Base-by-base conservation (phyloP, 257 asterid species). In the Galeopsis tetrahit region DNA sequence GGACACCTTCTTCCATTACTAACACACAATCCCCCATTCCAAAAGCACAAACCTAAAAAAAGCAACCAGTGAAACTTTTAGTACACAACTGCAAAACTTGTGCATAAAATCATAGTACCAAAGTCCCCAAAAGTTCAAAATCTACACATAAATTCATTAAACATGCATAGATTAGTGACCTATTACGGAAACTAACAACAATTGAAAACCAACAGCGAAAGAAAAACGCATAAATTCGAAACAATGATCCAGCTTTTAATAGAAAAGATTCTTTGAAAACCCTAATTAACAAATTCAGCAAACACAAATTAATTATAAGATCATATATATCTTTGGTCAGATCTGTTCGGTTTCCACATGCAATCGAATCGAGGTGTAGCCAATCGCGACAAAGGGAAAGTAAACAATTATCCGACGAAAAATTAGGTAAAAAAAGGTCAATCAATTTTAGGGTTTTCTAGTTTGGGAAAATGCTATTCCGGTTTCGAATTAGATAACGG, bases 381-480 rank as follows among this genome's bases (percentile, higher is more conserved):
- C 5, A 57, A 65, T 71, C 44, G 21, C 58, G 11, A 42, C 7
- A 52, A 59, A 72, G 5, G 28, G 63, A 79, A 68, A 48, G 74
- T 21, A 21, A 57, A 69, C 8, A 53, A 71, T 7, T 56, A 36
- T 66, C 13, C 63, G 58, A 39, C 7, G 10, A 75, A 74, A 44
- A 11, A 55, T 57, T n/a, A 63, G 32, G 28, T 21, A n/a, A 63
- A 15, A 6, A 59, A 10, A 35, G 34, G 59, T 65, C 70, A 56
- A 80, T 53, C 17, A 68, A 77, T 32, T 70, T 82, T 87, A 88
- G 89, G 96, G 87, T 83, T 91, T 83, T 39, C 78, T 70, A 48
- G 66, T 28, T 62, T 33, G 66, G 10, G 64, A 46, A 49, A 79
- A 72, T 52, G 48, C 39, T 15, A 69, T 15, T 52, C 35, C 38